Evolutionary conservation across 73 alveolate genomes (phyloP).

Genomic region (Effrenium voratum): DNA sequence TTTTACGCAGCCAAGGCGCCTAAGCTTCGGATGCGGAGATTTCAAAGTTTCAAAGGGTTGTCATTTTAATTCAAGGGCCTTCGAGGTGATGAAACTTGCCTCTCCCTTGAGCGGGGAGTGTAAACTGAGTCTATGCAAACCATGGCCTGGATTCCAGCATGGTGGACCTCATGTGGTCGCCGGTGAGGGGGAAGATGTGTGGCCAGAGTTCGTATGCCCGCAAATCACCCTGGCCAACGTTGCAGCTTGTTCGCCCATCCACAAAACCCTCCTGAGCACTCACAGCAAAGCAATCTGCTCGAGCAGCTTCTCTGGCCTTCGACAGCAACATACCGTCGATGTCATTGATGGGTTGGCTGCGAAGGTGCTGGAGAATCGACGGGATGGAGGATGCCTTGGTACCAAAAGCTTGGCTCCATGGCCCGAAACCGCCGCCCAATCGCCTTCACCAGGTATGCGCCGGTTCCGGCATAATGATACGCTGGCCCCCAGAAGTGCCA

Average conservation of each 20-base stretch:
- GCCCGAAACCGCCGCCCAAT: background rate
- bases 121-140: too few species aligned
- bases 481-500: slow-evolving; percentile 93
- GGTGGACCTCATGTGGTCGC: slow-evolving; percentile 89
- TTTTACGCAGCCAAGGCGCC: too few species aligned
- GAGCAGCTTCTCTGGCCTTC: too few species aligned
- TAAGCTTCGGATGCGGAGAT: too few species aligned
- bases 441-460: slow-evolving; percentile 81
- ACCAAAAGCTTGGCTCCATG: background rate
- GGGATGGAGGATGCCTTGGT: slow-evolving; percentile 69
- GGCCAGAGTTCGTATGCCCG: slow-evolving; percentile 93
- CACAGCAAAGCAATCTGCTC: background rate
- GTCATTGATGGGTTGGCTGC: slow-evolving; percentile 65
- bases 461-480: slow-evolving; percentile 79
- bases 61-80: too few species aligned
- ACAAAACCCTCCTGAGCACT: background rate
- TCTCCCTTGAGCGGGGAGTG: too few species aligned
- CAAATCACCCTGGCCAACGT: slow-evolving; percentile 37
- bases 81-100: too few species aligned
- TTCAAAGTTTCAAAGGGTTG: too few species aligned
- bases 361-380: slow-evolving; percentile 39
- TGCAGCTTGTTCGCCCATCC: background rate
- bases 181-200: slow-evolving; percentile 43
- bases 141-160: slow-evolving; percentile 36
- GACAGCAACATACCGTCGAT: slow-evolving; percentile 81